Conservation (phyloP, 805 yeast genomes). For the Candida suzukii region DNA sequence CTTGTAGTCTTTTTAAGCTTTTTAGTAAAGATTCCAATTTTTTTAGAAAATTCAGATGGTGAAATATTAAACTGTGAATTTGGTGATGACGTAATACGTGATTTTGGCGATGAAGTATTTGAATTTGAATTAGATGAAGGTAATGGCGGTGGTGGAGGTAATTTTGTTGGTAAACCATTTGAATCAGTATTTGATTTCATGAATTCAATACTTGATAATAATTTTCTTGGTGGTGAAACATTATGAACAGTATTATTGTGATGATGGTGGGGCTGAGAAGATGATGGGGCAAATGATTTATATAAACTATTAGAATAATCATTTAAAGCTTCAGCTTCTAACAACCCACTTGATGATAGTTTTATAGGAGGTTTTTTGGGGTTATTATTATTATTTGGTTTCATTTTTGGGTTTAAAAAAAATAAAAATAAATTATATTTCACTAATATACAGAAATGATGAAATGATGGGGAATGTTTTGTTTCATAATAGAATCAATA, state of each 20-base stretch:
- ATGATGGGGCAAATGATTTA: conserved; percentile 9
- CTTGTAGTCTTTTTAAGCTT: conserved; percentile 6
- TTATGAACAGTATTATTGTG: not conserved
- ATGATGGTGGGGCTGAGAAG: not conserved
- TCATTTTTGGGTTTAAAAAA: no score
- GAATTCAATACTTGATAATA: not conserved
- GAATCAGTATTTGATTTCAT: not conserved
- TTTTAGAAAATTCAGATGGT: conserved; percentile 7
- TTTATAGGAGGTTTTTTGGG: not conserved
- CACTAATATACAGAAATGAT: no score
- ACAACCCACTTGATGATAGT: conserved; percentile 1
- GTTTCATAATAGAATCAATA: no score
- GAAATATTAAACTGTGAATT: not conserved
- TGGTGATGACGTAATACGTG: not conserved
- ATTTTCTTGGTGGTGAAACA: not conserved
- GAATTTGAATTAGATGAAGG: not conserved
- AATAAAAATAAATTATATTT: no score
- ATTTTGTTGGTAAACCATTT: not conserved
- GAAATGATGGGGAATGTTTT: no score
- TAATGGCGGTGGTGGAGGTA: not conserved
- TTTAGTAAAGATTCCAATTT: conserved; percentile 15
- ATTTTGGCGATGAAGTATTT: no score
- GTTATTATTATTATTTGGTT: not conserved
- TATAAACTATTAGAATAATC: conserved; percentile 12
- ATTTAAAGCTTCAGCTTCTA: conserved; percentile 9